Conservation (phyloP, 176 grass and related monocot species). For the Hordeum marinum region DNA sequence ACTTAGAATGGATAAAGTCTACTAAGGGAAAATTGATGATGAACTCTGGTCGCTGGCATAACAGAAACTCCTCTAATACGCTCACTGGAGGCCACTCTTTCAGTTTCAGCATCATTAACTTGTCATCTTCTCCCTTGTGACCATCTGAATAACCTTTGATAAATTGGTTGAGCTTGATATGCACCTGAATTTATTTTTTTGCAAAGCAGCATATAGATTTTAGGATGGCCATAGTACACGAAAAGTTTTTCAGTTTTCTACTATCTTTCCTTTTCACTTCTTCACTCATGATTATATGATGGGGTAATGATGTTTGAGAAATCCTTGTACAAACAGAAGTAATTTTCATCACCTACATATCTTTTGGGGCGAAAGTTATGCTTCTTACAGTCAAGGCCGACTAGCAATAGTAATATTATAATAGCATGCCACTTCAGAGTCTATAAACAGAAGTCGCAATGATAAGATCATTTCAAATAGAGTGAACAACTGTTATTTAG, state of each 20-base stretch:
- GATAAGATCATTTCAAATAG: slow-evolving; percentile 10
- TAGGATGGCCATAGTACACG: neutral
- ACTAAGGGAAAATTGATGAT: slow-evolving; percentile 92
- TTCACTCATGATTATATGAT: neutral
- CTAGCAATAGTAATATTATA: neutral
- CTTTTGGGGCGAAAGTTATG: neutral
- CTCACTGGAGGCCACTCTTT: slow-evolving; percentile 72
- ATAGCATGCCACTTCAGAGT: neutral
- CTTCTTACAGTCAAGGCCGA: slow-evolving; percentile 10
- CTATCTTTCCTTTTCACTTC: neutral
- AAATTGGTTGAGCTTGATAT: slow-evolving; percentile 74
- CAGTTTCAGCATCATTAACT: slow-evolving; percentile 66
- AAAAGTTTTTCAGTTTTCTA: neutral
- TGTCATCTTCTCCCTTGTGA: slow-evolving; percentile 32
- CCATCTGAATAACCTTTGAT: slow-evolving; percentile 87
- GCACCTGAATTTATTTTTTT: slow-evolving; percentile 54
- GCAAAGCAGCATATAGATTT: slow-evolving; percentile 12
- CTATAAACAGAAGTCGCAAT: neutral
- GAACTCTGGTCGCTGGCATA: slow-evolving; percentile 91
- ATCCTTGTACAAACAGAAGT: neutral
- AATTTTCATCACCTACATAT: neutral
- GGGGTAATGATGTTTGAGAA: neutral
- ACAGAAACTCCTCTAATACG: slow-evolving; percentile 77
- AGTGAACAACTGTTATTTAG: neutral
- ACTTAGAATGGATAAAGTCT: slow-evolving; percentile 95